Percentiles rank a stretch among this genome's conserved stretches.
Evolutionary conservation across 139 green algal genomes (phyloP).

Genomic region (Tetraselmis chui): DNA sequence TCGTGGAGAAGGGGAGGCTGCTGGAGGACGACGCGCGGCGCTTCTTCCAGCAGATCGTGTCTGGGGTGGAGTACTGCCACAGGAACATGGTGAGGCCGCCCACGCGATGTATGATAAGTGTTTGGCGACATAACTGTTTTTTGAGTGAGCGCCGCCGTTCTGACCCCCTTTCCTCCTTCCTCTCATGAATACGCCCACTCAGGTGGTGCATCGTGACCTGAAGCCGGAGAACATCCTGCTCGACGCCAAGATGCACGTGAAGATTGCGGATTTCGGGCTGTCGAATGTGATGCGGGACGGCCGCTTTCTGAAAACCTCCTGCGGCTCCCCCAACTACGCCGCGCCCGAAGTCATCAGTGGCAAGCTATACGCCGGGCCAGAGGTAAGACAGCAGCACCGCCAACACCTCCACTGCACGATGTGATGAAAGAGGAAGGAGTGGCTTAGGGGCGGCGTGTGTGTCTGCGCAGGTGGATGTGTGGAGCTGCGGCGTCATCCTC

Average conservation of each 20-base stretch:
- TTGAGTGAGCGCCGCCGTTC: no score
- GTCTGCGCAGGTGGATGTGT: constrained; percentile 82
- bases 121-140: no score
- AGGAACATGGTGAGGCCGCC: constrained; percentile 97
- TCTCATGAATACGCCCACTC: no score
- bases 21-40: constrained; percentile 93
- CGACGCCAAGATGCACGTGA: constrained; percentile 80
- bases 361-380: constrained; percentile 91
- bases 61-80: constrained; percentile 95
- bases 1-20: constrained; percentile 97
- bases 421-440: no score
- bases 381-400: no score
- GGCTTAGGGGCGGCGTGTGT: no score
- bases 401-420: no score
- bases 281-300: constrained; percentile 98
- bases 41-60: constrained; percentile 99
- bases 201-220: constrained; percentile 59
- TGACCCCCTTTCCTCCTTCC: no score
- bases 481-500: constrained; percentile 97
- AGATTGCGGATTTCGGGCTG: constrained; percentile 96
- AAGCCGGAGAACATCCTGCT: constrained; percentile 98
- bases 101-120: no score
- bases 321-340: constrained; percentile 96
- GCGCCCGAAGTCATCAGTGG: constrained; percentile 97
- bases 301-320: constrained; percentile 98